Base-by-base conservation (phyloP, 345 rosid species). In the Geranium rotundifolium region DNA sequence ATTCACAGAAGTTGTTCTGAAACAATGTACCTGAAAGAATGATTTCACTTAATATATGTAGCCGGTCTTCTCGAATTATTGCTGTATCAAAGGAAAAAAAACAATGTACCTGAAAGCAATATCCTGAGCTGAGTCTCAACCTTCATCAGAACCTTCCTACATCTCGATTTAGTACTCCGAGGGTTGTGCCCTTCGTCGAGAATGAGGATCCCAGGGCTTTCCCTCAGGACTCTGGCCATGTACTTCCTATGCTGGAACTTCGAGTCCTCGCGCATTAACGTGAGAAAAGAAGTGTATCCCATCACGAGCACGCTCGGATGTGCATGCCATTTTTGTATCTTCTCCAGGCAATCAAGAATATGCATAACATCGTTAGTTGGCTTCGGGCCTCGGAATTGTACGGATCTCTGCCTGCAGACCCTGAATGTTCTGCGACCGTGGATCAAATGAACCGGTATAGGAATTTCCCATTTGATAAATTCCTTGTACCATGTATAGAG, bases 101-200 rank as follows among this genome's bases (percentile, higher is more conserved):
- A 23, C 27, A 23, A 23, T 23, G 27, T 23, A 49, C 95, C 98
- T 0, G 96, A 91, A 41, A 91, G 98, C 81, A 91, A 54, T 55
- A 91, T 75, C 73, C 98, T 81, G 55, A 79, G 64, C 60, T 87
- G 95, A 0, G 96, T 84, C 58, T 85, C 78, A 34, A 85, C 96
- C 77, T 85, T 91, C 98, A 91, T 91, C 84, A 91, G 72, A 50
- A 69, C 90, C 75, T 91, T 91, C 57, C 98, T 80, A 67, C 89
- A 70, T 79, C 98, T 84, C 7, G 98, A 91, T 63, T 89, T 91
- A 7, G 96, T 91, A 69, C 95, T 91, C 72, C 96, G 80, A 0
- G 95, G 96, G 70, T 91, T 91, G 72, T 91, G 98, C 27, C 98
- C 98, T 68, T 91, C 98, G 7, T 91, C 96, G 34, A 91, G 81